A percentile compares a stretch with the other conserved stretches of the same genome.
phyloP scores from a whole-genome alignment of 345 rosid genomes.

The Fremontodendron californicum region DNA sequence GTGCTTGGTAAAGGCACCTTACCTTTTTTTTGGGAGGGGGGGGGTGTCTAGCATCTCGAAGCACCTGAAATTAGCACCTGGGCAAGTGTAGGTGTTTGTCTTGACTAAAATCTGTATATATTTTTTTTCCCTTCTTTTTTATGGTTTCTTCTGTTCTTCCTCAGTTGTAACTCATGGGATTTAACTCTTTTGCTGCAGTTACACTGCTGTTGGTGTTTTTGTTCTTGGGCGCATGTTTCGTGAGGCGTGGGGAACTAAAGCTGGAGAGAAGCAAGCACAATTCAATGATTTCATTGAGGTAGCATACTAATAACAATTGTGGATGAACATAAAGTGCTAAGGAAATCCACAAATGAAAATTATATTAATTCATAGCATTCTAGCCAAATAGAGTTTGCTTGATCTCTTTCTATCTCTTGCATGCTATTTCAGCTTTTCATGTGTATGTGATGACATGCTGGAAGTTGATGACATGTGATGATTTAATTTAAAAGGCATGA shows the following conservation, averaged over 20 bases:
- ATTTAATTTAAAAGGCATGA: neutral
- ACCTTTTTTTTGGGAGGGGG: neutral
- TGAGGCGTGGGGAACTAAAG: slow-evolving; percentile 87
- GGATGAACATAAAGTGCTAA: neutral
- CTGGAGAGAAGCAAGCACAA: slow-evolving; percentile 60
- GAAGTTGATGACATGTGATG: neutral
- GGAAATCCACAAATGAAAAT: neutral
- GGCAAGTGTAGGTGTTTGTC: neutral
- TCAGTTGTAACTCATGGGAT: neutral
- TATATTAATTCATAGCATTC: neutral
- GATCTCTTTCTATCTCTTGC: neutral
- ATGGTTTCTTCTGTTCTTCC: neutral
- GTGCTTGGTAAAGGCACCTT: neutral
- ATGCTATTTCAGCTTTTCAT: neutral
- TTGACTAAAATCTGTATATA: neutral
- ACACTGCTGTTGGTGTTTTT: slow-evolving; percentile 96
- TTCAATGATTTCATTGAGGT: slow-evolving; percentile 94
- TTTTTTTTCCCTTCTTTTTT: neutral
- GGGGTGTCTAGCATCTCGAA: neutral
- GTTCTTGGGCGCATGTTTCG: slow-evolving; percentile 84
- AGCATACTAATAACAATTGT: slow-evolving; percentile 9
- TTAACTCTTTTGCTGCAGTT: slow-evolving; percentile 38
- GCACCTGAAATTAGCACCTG: neutral
- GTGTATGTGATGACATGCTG: neutral
- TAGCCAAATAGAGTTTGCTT: neutral